Conservation (phyloP, 768 basidiomycete species). For the Lactarius evosmus region DNA sequence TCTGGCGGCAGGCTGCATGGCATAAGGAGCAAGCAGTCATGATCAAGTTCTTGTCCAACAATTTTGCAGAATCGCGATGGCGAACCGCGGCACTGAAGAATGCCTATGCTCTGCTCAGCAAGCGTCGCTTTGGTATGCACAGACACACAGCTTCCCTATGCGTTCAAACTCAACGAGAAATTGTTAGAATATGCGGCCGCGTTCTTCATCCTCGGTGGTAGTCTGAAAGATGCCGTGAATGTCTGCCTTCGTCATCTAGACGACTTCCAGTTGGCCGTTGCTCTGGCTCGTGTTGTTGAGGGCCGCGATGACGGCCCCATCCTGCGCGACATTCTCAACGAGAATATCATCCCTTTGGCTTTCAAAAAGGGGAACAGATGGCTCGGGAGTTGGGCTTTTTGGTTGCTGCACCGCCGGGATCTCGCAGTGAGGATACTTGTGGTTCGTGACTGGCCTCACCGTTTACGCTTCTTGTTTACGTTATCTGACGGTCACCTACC, state of each 20-base stretch:
- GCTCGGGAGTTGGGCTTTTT: constrained; percentile 95
- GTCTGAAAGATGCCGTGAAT: constrained; percentile 85
- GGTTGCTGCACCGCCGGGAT: constrained; percentile 86
- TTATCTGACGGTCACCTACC: constrained; percentile 8
- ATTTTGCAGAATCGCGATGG: constrained; percentile 84
- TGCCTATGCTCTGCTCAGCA: constrained; percentile 87
- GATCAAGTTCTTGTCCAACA: constrained; percentile 90
- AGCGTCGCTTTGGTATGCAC: constrained; percentile 85
- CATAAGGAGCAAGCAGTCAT: constrained; percentile 86
- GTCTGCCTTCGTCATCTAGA: constrained; percentile 84
- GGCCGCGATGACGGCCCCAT: constrained; percentile 79
- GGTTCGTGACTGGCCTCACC: constrained; percentile 45
- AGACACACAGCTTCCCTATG: neutral
- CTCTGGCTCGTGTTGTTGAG: constrained; percentile 82
- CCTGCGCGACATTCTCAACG: constrained; percentile 64
- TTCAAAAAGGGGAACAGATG: constrained; percentile 88
- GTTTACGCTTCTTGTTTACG: neutral
- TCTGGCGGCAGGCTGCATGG: constrained; percentile 95
- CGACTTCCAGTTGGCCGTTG: constrained; percentile 89
- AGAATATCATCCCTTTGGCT: constrained; percentile 76
- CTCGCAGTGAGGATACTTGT: constrained; percentile 86
- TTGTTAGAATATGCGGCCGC: constrained; percentile 91
- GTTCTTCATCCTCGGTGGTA: constrained; percentile 90
- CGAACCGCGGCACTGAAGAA: constrained; percentile 93
- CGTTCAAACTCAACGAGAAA: constrained; percentile 4